phyloP scores from a whole-genome alignment of 306 rosid genomes.

The Acacia confusa region DNA sequence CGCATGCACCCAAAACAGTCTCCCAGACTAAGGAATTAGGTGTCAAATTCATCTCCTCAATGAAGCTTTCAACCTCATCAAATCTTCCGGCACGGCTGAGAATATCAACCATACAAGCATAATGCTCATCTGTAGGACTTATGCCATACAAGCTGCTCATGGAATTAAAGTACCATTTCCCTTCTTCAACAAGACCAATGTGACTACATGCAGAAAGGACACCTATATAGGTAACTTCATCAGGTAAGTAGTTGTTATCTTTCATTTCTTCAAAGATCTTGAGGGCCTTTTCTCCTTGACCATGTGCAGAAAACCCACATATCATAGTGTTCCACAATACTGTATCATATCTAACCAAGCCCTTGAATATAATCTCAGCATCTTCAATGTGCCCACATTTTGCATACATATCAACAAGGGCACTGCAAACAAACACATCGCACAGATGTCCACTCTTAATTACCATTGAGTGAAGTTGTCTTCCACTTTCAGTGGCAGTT shows the following conservation, averaged over 20 bases:
- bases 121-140: constrained; percentile 39
- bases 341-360: constrained; percentile 30
- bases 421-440: constrained; percentile 35
- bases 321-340: constrained; percentile 46
- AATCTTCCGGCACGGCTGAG: constrained; percentile 47
- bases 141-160: constrained; percentile 33
- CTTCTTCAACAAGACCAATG: constrained; percentile 43
- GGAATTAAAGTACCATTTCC: constrained; percentile 29
- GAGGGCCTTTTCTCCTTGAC: constrained; percentile 41
- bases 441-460: constrained; percentile 36
- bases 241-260: constrained; percentile 29
- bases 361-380: constrained; percentile 40
- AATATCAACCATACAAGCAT: constrained; percentile 45
- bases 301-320: constrained; percentile 39
- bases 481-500: constrained; percentile 32
- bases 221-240: constrained; percentile 40
- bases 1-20: constrained; percentile 40
- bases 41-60: constrained; percentile 39
- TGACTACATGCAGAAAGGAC: constrained; percentile 46
- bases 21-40: constrained; percentile 37
- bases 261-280: constrained; percentile 42
- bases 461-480: constrained; percentile 36
- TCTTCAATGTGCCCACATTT: constrained; percentile 45
- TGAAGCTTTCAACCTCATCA: constrained; percentile 37
- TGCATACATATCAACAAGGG: constrained; percentile 46